These are phyloP conservation scores for Eimeria tenella DNA, from an alignment of 169 alveolate species.

Conservation along the genomic window DNA sequence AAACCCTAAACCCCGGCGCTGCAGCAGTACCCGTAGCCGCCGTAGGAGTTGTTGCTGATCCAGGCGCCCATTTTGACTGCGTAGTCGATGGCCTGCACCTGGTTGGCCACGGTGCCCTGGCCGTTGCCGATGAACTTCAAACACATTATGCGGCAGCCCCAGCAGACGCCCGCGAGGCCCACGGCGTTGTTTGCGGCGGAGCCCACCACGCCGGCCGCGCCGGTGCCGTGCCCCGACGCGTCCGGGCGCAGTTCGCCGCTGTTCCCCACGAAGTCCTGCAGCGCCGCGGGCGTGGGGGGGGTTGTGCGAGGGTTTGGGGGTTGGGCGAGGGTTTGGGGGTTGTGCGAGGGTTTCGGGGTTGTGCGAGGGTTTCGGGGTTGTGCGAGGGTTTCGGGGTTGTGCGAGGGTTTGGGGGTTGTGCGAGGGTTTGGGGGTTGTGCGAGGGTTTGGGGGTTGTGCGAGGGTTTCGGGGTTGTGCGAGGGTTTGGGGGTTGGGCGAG, in stretches of 20 bases:
- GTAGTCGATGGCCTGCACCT: slow-evolving; percentile 85
- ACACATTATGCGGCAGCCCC: slow-evolving; percentile 85
- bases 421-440: too few species aligned
- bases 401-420: too few species aligned
- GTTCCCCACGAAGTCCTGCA: slow-evolving; percentile 70
- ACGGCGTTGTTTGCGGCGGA: slow-evolving; percentile 81
- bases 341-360: too few species aligned
- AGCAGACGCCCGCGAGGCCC: slow-evolving; percentile 83
- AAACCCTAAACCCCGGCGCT: too few species aligned
- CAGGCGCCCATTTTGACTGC: slow-evolving; percentile 85
- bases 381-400: too few species aligned
- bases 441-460: too few species aligned
- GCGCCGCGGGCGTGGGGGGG: too few species aligned
- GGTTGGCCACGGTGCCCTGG: slow-evolving; percentile 82
- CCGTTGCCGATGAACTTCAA: slow-evolving; percentile 84
- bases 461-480: too few species aligned
- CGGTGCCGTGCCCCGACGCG: slow-evolving; percentile 85
- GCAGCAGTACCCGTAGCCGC: slow-evolving; percentile 83
- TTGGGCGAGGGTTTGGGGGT: too few species aligned
- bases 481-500: too few species aligned
- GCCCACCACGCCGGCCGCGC: slow-evolving; percentile 84
- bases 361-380: too few species aligned
- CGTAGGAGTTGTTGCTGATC: slow-evolving; percentile 83
- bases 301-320: not conserved
- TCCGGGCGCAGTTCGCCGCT: slow-evolving; percentile 81